Conservation (phyloP, 1,139 yeast genomes). For the Hanseniaspora sp. region DNA sequence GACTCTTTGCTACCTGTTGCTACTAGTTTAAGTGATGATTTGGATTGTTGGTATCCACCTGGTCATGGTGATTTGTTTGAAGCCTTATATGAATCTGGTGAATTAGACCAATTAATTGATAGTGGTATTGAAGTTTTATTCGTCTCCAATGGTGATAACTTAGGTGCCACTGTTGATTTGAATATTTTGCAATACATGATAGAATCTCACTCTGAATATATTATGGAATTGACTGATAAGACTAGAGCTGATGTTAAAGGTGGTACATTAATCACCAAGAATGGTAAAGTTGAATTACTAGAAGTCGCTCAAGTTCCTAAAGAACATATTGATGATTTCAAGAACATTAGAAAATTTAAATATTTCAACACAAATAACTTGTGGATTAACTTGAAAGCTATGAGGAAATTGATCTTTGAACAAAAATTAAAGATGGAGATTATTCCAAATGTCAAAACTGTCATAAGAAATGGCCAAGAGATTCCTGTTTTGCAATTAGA, state of each 20-base stretch:
- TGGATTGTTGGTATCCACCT: constrained; percentile 95
- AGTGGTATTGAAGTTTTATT: constrained; percentile 92
- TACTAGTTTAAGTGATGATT: constrained; percentile 54
- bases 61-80: constrained; percentile 98
- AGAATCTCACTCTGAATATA: constrained; percentile 81
- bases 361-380: constrained; percentile 95
- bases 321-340: constrained; percentile 96
- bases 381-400: constrained; percentile 92
- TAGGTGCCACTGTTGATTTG: constrained; percentile 95
- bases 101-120: constrained; percentile 75
- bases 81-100: constrained; percentile 78
- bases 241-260: constrained; percentile 99
- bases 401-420: constrained; percentile 79
- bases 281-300: constrained; percentile 84
- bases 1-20: constrained; percentile 95
- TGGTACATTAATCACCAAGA: constrained; percentile 94
- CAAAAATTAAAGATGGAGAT: constrained; percentile 82
- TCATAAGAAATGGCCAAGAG: constrained; percentile 64
- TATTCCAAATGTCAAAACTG: constrained; percentile 84
- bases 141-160: constrained; percentile 95
- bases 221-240: constrained; percentile 97
- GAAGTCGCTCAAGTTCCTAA: constrained; percentile 99
- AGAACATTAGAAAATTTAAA: constrained; percentile 92
- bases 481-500: constrained; percentile 86
- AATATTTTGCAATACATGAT: constrained; percentile 87